phyloP scores from a whole-genome alignment of 2,329 filamentous ascomycete genomes.

The Diatrype stigma region DNA sequence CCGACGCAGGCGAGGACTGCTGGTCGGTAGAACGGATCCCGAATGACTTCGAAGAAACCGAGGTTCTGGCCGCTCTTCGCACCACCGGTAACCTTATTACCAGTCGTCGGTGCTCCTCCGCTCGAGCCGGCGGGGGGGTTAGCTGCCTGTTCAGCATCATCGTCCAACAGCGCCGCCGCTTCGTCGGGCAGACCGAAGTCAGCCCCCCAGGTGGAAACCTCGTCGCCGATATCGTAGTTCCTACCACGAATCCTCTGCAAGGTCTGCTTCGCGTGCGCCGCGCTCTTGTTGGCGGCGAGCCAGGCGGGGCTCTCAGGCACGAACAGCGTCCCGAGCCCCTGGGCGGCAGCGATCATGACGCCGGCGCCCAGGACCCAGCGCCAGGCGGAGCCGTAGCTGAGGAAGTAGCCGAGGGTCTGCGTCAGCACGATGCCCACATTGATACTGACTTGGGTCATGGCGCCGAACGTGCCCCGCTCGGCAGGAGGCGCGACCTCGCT shows the following conservation, averaged over 20 bases:
- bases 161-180: slow-evolving; percentile 64
- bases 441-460: slow-evolving; percentile 88
- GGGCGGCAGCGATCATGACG: slow-evolving; percentile 61
- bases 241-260: slow-evolving; percentile 74
- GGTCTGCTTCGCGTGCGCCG: slow-evolving; percentile 57
- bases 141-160: slow-evolving; percentile 12
- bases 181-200: slow-evolving; percentile 48
- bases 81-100: slow-evolving; percentile 16
- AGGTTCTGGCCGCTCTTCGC: slow-evolving; percentile 37
- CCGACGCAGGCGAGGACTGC: slow-evolving; percentile 81
- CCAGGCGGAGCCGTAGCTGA: slow-evolving; percentile 78
- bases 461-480: slow-evolving; percentile 73
- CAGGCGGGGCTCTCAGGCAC: slow-evolving; percentile 86
- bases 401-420: slow-evolving; percentile 80
- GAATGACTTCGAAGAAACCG: slow-evolving; percentile 62
- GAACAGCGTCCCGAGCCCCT: slow-evolving; percentile 67
- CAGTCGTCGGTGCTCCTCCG: slow-evolving; percentile 15
- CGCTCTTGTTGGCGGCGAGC: slow-evolving; percentile 66
- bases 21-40: slow-evolving; percentile 63
- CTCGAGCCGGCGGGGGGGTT: slow-evolving; percentile 6
- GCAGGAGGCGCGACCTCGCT: slow-evolving; percentile 79
- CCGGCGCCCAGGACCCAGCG: slow-evolving; percentile 75
- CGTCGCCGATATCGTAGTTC: slow-evolving; percentile 64
- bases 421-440: slow-evolving; percentile 84
- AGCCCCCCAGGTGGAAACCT: slow-evolving; percentile 57